A percentile compares a stretch with the other conserved stretches of the same genome.
Conservation (phyloP, 768 basidiomycete genomes). For the Baorangia bicolor region DNA sequence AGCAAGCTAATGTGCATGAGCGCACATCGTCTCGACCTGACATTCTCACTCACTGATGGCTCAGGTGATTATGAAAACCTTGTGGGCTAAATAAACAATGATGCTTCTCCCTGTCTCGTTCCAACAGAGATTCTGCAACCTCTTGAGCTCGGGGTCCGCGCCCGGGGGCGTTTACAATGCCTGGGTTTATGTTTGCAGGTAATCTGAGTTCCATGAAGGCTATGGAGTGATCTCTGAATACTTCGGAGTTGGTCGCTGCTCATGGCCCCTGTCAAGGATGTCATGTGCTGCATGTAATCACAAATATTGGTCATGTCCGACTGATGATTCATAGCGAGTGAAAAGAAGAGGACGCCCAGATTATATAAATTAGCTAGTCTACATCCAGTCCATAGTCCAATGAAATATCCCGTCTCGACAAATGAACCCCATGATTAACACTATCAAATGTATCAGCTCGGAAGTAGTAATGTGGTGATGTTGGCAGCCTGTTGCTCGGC, state of each 20-base stretch:
- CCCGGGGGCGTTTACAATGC: conserved; percentile 48
- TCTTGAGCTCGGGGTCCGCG: conserved; percentile 43
- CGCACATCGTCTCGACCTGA: not conserved
- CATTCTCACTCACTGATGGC: conserved; percentile 48
- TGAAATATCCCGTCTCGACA: not conserved
- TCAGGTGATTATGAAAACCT: conserved; percentile 57
- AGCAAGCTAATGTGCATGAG: conserved; percentile 39
- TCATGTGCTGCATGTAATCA: not conserved
- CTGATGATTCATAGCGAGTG: too few relatives aligned
- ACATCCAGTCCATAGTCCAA: not conserved
- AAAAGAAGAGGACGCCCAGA: not conserved
- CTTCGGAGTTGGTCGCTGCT: too few relatives aligned
- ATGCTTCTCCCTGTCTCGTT: conserved; percentile 46
- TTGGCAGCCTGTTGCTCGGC: conserved; percentile 20
- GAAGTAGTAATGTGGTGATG: conserved; percentile 17
- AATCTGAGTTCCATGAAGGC: conserved; percentile 4
- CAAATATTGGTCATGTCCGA: too few relatives aligned
- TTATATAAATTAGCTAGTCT: not conserved
- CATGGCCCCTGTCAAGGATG: not conserved
- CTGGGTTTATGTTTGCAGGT: conserved; percentile 31
- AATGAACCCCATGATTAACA: not conserved
- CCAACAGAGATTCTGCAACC: conserved; percentile 43
- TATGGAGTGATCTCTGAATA: not conserved
- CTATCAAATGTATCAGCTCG: conserved; percentile 1
- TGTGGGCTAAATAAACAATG: conserved; percentile 49